A percentile compares a stretch with the other conserved stretches of the same genome.
Conservation (phyloP, 371 early-diverging fungal genomes). For the Sanchytrium tribonematis region DNA sequence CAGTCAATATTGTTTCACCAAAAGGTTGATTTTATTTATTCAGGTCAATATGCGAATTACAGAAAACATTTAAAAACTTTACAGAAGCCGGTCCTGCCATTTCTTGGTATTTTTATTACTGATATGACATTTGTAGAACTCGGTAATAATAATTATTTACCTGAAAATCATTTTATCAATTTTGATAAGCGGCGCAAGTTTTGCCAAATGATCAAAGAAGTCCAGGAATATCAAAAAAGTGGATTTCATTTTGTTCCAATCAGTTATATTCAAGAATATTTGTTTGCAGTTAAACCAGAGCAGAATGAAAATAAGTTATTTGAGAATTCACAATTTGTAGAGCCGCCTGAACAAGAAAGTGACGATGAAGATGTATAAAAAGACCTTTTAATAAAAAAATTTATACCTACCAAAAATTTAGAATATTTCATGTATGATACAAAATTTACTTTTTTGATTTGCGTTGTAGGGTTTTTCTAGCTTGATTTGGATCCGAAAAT, state of each 20-base stretch:
- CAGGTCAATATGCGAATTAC: constrained; percentile 25
- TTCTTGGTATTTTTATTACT: constrained; percentile 39
- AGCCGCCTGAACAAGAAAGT: neutral
- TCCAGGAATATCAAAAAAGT: constrained; percentile 60
- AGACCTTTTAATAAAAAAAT: no score
- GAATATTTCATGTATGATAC: no score
- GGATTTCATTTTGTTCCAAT: constrained; percentile 16
- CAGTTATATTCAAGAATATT: neutral
- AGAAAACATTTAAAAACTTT: constrained; percentile 18
- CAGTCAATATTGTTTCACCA: constrained; percentile 16
- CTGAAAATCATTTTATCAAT: constrained; percentile 40
- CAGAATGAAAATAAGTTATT: neutral
- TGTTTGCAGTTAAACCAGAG: constrained; percentile 1
- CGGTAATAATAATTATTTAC: constrained; percentile 49
- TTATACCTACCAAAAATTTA: no score
- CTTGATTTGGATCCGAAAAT: neutral
- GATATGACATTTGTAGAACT: constrained; percentile 80
- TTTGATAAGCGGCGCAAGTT: constrained; percentile 64
- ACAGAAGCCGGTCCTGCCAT: constrained; percentile 17
- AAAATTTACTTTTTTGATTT: neutral
- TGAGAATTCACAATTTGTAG: neutral
- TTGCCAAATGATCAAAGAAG: constrained; percentile 63
- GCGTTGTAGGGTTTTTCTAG: neutral
- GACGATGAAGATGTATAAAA: neutral
- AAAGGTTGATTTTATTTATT: no score